Base-by-base conservation (phyloP, 2,329 filamentous ascomycete genomes). In the Rhynchosporium secalis region DNA sequence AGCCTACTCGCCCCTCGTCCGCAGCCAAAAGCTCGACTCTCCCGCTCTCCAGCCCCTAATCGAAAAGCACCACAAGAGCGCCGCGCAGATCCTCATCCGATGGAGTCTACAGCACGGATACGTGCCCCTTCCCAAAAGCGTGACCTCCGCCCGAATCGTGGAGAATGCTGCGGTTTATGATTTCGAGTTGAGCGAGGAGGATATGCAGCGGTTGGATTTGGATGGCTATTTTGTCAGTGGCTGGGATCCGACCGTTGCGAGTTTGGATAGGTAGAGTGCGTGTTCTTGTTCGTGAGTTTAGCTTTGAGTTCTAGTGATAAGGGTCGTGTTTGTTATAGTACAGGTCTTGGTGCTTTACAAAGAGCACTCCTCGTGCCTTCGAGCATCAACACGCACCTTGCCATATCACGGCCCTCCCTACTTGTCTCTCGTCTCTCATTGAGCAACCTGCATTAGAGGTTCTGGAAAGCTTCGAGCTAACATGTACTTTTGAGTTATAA, bases 81-180 rank as follows among this genome's bases (percentile, higher is more conserved):
- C 88, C 63, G 88, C 90, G 9, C 92, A 96, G 79, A 78, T 96
- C 9, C 76, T 96, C 71, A 77, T 96, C 56, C 83, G 92, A 66
- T 96, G 91, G 83, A 90, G 89, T 68, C 75, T 96, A 75, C 90
- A 96, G 76, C 93, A 91, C 77, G 88, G 85, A 3, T 86, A 85
- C 74, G 81, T 90, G 40, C 89, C 89, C 51, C 77, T 92, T 64
- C 88, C 89, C 28, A 92, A 92, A 81, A 91, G 86, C 64, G 87
- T 88, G 56, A 88, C 84, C 4, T 81, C 85, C 0, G 83, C 81
- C 36, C 80, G 89, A 12, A 91, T 92, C 66, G 77, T 79, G 63
- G 82, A 86, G 72, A 93, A 92, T 69, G 75, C 81, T 0, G 76
- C 76, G 2, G 64, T 86, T 12, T 86, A 78, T 69, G 81, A 83